Evolutionary conservation across 2,329 filamentous ascomycete genomes (phyloP), one percentile per base, ranked within the genome.

Genomic region (Westerdykella ornata): DNA sequence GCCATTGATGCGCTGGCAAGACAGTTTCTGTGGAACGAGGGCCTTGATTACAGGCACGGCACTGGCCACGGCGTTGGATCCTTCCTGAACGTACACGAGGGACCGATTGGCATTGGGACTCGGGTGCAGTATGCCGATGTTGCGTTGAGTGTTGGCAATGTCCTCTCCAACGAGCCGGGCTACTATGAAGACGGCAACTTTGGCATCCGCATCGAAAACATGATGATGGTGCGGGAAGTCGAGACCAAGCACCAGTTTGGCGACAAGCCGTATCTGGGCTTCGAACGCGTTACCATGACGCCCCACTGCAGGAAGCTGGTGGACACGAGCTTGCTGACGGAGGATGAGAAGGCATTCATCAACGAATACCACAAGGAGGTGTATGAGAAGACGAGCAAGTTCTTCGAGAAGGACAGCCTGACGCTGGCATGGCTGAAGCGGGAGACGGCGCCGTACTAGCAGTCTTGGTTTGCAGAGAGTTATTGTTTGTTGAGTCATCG

Each of bases 171-270:
- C 57, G 88, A 98, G 67, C 92, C 92, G 1, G 92, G 92, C 20
- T 98, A 89, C 70, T 98, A 98, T 64, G 89, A 97, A 66, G 92
- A 98, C 56, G 90, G 88, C 36, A 81, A 81, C 30, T 98, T 94
- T 59, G 92, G 92, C 14, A 92, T 98, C 52, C 84, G 92, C 14
- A 96, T 96, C 57, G 92, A 98, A 68, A 98, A 98, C 64, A 81
- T 98, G 57, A 80, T 94, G 50, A 84, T 97, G 74, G 88, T 94
- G 20, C 84, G 79, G 51, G 88, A 96, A 63, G 83, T 85, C n/a
- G 74, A 89, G 67, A 95, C 90, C 4, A 82, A 82, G 47, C 78
- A 94, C 67, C 80, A 82, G 28, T 97, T 97, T 60, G 90, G 89
- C 15, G 90, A 95, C 56, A 95, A 94, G 70, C 84, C 89, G 2